Percentiles rank a stretch among this genome's conserved stretches.
These are phyloP conservation scores for Pholiota microspora DNA, from an alignment of 768 basidiomycete species.

Conservation along the genomic window DNA sequence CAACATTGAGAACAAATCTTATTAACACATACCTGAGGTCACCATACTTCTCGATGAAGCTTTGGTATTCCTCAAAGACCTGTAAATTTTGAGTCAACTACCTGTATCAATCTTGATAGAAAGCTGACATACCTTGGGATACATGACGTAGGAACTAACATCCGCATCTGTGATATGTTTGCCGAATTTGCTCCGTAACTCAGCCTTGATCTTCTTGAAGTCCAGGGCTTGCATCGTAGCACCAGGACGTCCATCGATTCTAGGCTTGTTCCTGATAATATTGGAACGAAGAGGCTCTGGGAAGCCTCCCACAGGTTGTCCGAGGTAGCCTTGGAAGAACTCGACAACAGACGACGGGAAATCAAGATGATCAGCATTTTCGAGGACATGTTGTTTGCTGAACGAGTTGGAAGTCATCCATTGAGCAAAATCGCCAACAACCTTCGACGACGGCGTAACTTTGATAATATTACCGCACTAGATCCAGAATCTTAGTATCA, in stretches of 20 bases:
- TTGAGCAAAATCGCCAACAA: constrained; percentile 98
- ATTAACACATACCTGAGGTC: constrained; percentile 71
- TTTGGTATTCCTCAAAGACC: constrained; percentile 97
- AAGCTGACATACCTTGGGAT: constrained; percentile 72
- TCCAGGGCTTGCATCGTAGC: constrained; percentile 83
- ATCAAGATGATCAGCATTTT: constrained; percentile 86
- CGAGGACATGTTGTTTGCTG: constrained; percentile 81
- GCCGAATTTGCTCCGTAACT: constrained; percentile 91
- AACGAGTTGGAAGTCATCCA: constrained; percentile 98
- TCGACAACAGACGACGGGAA: constrained; percentile 97
- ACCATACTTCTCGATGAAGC: constrained; percentile 93
- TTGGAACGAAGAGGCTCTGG: constrained; percentile 92
- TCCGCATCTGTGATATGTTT: constrained; percentile 92
- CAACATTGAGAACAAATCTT: constrained; percentile 2
- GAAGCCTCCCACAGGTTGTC: constrained; percentile 98
- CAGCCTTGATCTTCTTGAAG: constrained; percentile 94
- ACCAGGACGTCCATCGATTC: constrained; percentile 94
- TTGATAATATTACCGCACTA: constrained; percentile 98
- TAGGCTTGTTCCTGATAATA: constrained; percentile 90
- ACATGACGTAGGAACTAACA: constrained; percentile 96
- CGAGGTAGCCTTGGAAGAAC: constrained; percentile 99
- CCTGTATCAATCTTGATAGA: not conserved
- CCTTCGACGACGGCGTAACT: constrained; percentile 98
- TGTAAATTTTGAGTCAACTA: constrained; percentile 25
- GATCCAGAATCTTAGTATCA: constrained; percentile 1